phyloP scores from a whole-genome alignment of 768 basidiomycete genomes.

The Panellus pusillus region DNA sequence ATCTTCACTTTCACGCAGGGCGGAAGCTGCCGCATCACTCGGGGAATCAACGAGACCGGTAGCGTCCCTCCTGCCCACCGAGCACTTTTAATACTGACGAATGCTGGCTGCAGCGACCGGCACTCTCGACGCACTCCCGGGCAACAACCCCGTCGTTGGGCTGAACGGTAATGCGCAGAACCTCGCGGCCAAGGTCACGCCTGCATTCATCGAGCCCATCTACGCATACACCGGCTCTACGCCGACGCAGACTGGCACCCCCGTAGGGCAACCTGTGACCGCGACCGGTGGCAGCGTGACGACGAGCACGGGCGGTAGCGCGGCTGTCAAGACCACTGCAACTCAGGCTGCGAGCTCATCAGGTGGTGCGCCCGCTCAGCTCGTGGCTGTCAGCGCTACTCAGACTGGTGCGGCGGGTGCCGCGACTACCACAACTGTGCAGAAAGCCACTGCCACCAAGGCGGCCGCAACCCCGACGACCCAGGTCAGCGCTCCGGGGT shows the following conservation, averaged over 20 bases:
- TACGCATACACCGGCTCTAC: slow-evolving; percentile 46
- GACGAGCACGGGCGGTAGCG: not conserved
- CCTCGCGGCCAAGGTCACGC: slow-evolving; percentile 27
- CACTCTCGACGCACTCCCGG: slow-evolving; percentile 46
- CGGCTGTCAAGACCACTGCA: not conserved
- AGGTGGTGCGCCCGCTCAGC: too few relatives aligned
- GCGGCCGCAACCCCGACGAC: not conserved
- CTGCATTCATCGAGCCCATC: slow-evolving; percentile 42
- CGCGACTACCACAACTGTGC: not conserved
- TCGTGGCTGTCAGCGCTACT: too few relatives aligned
- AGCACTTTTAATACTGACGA: slow-evolving; percentile 2
- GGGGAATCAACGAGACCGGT: slow-evolving; percentile 49
- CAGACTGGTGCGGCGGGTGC: too few relatives aligned
- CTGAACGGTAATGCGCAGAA: slow-evolving; percentile 2
- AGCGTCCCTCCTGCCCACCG: slow-evolving; percentile 10
- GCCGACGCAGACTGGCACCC: slow-evolving; percentile 38
- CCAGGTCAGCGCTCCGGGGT: not conserved
- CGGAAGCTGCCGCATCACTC: slow-evolving; percentile 46
- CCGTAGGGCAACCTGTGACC: slow-evolving; percentile 23
- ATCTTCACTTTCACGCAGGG: slow-evolving; percentile 44
- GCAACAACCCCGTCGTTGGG: slow-evolving; percentile 49
- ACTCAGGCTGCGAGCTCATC: not conserved
- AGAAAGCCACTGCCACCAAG: not conserved
- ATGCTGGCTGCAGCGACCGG: slow-evolving; percentile 39
- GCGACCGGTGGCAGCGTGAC: not conserved